phyloP scores from a whole-genome alignment of 129 eudicot species.

The Arctium minus region DNA sequence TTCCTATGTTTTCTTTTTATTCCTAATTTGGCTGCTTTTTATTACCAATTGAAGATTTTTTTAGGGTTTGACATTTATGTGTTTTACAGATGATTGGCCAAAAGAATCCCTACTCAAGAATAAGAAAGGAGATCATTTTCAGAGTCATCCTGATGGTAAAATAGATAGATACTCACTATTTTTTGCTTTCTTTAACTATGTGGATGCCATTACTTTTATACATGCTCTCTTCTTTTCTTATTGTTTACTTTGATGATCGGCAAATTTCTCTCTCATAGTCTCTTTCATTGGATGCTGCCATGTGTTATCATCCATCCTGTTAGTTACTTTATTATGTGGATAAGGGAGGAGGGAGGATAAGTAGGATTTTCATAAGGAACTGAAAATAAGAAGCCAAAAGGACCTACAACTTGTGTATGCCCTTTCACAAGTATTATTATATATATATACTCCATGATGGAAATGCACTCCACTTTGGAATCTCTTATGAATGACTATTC shows the following conservation, averaged over 20 bases:
- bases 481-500: background rate
- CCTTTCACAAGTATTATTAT: background rate
- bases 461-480: background rate
- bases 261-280: background rate
- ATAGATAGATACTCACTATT: background rate
- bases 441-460: background rate
- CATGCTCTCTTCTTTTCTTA: background rate
- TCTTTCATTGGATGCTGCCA: background rate
- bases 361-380: background rate
- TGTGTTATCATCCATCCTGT: background rate
- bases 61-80: background rate
- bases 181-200: background rate
- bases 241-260: background rate
- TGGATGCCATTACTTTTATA: background rate
- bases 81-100: slow-evolving; percentile 27
- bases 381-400: background rate
- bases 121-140: slow-evolving; percentile 25
- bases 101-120: slow-evolving; percentile 37
- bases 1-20: background rate
- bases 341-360: background rate
- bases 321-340: background rate
- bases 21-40: background rate
- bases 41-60: background rate
- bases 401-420: too few relatives aligned
- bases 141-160: slow-evolving; percentile 35